Base-by-base conservation (phyloP, 2,329 filamentous ascomycete species). In the Colletotrichum sp. region DNA sequence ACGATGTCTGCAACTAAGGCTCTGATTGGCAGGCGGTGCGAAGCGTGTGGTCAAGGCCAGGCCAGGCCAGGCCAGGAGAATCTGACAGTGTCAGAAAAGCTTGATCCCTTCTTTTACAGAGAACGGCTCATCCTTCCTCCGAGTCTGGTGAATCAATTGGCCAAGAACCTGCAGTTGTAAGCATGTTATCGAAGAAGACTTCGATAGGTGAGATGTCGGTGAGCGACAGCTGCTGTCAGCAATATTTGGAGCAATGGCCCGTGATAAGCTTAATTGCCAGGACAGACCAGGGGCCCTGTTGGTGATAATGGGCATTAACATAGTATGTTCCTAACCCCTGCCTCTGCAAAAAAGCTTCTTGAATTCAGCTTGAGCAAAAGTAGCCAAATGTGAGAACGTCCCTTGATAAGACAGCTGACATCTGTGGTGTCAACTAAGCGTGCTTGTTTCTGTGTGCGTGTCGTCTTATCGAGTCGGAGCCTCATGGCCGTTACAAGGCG, bases 61-160 rank as follows among this genome's bases (percentile, higher is more conserved):
- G 24, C 71, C 21, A 66, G 63, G 21, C 71, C 10, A 24, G 18
- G 26, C 69, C 55, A 36, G 34, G 24, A 32, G 59, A 21, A 49
- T 32, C 44, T 73, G 70, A 28, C 57, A 69, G 59, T 71, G 52
- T 13, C 72, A 39, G 59, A 59, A 76, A 73, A 76, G 73, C 73
- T 73, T 76, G 65, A 68, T 57, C 44, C 2, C 18, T 69, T 62
- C 32, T 39, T 30, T 44, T 21, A 12, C 13, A 44, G 32, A 21
- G 57, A 55, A 34, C 52, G 2, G 32, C 2, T 44, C 55, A 44
- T 69, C 55, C 21, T 59, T 39, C 15, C 34, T 28, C 60, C 12
- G 21, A 26, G 8, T 39, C 21, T 13, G 5, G 8, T 64, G 15
- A 21, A 21, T 24, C 18, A 28, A 62, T 62, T 62, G 26, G 18